These are phyloP conservation scores for Phytophthora pseudosyringae DNA, from an alignment of 352 stramenopile genomes.

Conservation along the genomic window DNA sequence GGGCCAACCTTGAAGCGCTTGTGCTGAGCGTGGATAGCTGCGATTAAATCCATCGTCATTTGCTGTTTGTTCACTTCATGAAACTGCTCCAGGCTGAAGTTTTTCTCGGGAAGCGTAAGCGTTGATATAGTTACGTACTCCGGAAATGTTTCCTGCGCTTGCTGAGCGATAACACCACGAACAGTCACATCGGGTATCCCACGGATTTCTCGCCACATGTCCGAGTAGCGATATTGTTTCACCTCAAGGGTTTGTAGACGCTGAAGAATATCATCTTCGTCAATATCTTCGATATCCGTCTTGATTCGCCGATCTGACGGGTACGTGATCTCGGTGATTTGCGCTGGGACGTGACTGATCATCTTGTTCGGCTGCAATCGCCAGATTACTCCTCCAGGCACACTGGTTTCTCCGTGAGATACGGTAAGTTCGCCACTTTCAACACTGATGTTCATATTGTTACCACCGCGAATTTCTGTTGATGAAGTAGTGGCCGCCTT, in stretches of 20 bases:
- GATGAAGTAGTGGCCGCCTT: conserved; percentile 38
- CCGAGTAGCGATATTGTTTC: conserved; percentile 91
- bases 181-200: conserved; percentile 77
- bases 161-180: conserved; percentile 94
- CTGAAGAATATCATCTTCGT: conserved; percentile 91
- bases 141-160: conserved; percentile 91
- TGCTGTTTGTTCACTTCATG: conserved; percentile 95
- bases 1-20: conserved; percentile 66
- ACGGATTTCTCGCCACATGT: conserved; percentile 89
- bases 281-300: conserved; percentile 88
- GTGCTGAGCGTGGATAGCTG: conserved; percentile 88
- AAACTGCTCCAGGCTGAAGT: conserved; percentile 91
- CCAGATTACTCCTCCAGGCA: conserved; percentile 58
- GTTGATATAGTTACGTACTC: conserved; percentile 92
- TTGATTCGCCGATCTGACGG: conserved; percentile 95
- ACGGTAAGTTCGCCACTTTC: conserved; percentile 59
- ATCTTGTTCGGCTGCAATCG: conserved; percentile 65
- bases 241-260: conserved; percentile 89
- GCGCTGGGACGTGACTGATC: conserved; percentile 79
- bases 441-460: conserved; percentile 57
- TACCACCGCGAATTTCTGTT: conserved; percentile 53
- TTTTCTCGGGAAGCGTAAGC: conserved; percentile 88
- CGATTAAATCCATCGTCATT: conserved; percentile 92
- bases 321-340: conserved; percentile 92
- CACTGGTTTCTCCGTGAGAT: conserved; percentile 48